Conservation (phyloP, 202 grass and related monocot genomes). For the Digitaria exilis region DNA sequence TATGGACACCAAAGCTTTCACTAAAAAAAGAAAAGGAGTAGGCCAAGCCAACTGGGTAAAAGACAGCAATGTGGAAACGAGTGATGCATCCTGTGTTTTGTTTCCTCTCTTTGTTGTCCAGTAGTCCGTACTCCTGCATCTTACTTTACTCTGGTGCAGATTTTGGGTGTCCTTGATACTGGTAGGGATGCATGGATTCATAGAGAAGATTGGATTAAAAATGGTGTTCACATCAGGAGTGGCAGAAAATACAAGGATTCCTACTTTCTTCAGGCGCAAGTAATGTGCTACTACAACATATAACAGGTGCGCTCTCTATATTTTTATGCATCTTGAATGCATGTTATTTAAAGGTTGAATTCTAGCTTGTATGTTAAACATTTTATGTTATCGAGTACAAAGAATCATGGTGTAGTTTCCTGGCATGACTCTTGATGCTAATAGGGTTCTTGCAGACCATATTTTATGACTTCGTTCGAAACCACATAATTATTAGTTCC, state of each 20-base stretch:
- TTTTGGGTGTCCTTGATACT: conserved; percentile 86
- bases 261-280: conserved; percentile 88
- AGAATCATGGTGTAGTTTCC: background rate
- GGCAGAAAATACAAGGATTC: conserved; percentile 97
- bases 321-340: background rate
- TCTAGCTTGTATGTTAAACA: background rate
- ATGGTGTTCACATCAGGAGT: conserved; percentile 76
- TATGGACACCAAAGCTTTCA: background rate
- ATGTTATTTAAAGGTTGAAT: background rate
- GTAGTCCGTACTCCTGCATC: conserved; percentile 15
- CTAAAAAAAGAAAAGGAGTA: background rate
- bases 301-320: conserved; percentile 49
- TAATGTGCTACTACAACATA: conserved; percentile 91
- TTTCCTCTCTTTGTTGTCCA: background rate
- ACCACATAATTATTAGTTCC: background rate
- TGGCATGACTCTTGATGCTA: conserved; percentile 6
- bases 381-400: background rate
- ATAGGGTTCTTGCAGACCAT: background rate
- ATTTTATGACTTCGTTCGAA: background rate
- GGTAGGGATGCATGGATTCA: conserved; percentile 91
- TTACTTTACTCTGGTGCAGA: conserved; percentile 36
- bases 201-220: conserved; percentile 94
- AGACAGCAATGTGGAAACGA: conserved; percentile 6
- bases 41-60: background rate
- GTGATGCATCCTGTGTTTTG: background rate